Percentiles rank a stretch among this genome's conserved stretches.
phyloP scores from a whole-genome alignment of 2,329 filamentous ascomycete species.

The Fusarium sp. region DNA sequence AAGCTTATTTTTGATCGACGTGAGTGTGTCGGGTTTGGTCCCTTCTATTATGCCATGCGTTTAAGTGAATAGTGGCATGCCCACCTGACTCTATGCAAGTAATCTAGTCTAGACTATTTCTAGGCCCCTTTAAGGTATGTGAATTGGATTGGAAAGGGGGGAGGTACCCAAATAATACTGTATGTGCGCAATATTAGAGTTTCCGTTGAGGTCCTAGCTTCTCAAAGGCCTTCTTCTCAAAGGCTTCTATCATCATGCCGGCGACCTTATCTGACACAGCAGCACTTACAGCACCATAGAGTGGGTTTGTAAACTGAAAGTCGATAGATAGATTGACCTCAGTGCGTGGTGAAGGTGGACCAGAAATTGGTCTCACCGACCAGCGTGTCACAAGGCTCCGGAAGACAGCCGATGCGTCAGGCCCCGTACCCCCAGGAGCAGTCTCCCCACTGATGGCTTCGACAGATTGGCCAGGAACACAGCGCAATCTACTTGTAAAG shows the following conservation, averaged over 20 bases:
- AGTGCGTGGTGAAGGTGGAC: slow-evolving; percentile 56
- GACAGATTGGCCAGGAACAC: slow-evolving; percentile 75
- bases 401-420: slow-evolving; percentile 64
- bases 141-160: background rate
- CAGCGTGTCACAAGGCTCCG: slow-evolving; percentile 75
- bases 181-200: slow-evolving; percentile 11
- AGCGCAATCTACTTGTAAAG: slow-evolving; percentile 83
- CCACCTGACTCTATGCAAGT: background rate
- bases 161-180: background rate
- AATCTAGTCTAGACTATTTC: background rate
- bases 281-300: slow-evolving; percentile 84
- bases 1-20: background rate
- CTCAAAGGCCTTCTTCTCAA: slow-evolving; percentile 80
- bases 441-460: slow-evolving; percentile 76
- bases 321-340: slow-evolving; percentile 80
- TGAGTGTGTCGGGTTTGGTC: background rate
- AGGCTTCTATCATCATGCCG: slow-evolving; percentile 89
- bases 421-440: slow-evolving; percentile 56
- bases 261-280: slow-evolving; percentile 87
- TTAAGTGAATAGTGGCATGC: background rate
- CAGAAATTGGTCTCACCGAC: slow-evolving; percentile 64
- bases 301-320: slow-evolving; percentile 88
- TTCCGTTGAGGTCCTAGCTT: slow-evolving; percentile 38
- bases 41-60: background rate
- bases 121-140: background rate